These are phyloP conservation scores for Rhodotorula toruloides DNA, from an alignment of 768 basidiomycete genomes.

Conservation along the genomic window DNA sequence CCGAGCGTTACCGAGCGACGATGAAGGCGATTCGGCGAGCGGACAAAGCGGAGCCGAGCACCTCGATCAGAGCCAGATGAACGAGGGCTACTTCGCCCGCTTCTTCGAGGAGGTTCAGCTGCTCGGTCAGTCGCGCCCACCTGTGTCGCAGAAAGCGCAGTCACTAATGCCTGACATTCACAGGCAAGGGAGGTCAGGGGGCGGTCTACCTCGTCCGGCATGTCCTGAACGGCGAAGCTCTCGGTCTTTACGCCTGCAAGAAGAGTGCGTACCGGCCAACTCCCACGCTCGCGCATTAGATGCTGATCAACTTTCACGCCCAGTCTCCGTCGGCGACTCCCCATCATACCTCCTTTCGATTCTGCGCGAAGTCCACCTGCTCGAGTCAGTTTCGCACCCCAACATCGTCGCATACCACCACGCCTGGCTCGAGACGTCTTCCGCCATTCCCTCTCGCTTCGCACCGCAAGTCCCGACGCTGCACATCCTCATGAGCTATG, in stretches of 20 bases:
- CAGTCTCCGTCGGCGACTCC: slow-evolving; percentile 47
- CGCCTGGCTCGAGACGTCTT: slow-evolving; percentile 48
- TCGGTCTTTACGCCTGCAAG: slow-evolving; percentile 37
- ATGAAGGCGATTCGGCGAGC: no score
- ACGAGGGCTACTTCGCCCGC: slow-evolving; percentile 22
- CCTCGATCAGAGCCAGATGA: slow-evolving; percentile 19
- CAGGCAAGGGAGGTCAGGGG: slow-evolving; percentile 29
- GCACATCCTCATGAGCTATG: slow-evolving; percentile 50
- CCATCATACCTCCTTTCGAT: slow-evolving; percentile 46
- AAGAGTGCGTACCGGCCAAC: slow-evolving; percentile 15
- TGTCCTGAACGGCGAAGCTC: slow-evolving; percentile 33
- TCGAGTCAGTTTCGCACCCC: slow-evolving; percentile 48
- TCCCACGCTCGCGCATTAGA: not conserved
- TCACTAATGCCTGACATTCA: not conserved
- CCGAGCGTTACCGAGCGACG: not conserved
- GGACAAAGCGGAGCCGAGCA: not conserved
- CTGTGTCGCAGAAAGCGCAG: rapidly evolving
- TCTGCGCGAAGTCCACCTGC: slow-evolving; percentile 46
- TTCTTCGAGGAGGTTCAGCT: slow-evolving; percentile 34
- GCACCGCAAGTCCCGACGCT: slow-evolving; percentile 44
- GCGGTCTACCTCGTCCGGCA: slow-evolving; percentile 30
- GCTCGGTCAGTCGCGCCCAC: slow-evolving; percentile 3
- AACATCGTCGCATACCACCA: slow-evolving; percentile 50
- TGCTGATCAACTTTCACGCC: no score
- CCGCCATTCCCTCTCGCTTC: not conserved